phyloP scores from a whole-genome alignment of 257 asterid genomes.

The Nyctanthes arbortristis region DNA sequence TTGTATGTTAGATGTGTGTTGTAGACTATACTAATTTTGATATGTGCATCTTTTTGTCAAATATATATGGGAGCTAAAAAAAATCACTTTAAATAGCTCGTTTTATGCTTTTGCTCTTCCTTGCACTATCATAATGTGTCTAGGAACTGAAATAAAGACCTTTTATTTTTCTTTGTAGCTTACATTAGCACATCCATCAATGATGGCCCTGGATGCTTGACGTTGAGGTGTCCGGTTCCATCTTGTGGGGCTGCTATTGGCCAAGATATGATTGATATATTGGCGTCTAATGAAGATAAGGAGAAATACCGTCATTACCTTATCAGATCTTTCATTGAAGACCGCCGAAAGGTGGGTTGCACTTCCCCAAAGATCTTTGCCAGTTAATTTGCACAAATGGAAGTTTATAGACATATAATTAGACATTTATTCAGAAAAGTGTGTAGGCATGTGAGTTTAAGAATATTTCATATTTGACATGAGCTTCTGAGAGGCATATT shows the following conservation, averaged over 20 bases:
- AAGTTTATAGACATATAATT: background rate
- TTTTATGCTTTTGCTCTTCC: constrained; percentile 13
- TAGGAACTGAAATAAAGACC: background rate
- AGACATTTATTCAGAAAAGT: background rate
- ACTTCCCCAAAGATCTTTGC: constrained; percentile 15
- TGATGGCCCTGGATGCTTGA: constrained; percentile 96
- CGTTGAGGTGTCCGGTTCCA: constrained; percentile 86
- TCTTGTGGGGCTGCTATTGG: constrained; percentile 84
- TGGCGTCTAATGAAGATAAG: constrained; percentile 65
- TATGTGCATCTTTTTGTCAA: background rate
- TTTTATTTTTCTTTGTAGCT: constrained; percentile 44
- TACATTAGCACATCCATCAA: constrained; percentile 78
- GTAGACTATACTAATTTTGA: background rate
- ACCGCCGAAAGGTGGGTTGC: constrained; percentile 77
- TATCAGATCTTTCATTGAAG: constrained; percentile 88
- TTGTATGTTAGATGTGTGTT: background rate
- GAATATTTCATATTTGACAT: background rate
- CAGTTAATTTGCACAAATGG: background rate
- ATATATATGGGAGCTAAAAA: constrained; percentile 9
- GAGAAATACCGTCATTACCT: constrained; percentile 80
- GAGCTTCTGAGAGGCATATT: background rate
- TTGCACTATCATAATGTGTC: constrained; percentile 4
- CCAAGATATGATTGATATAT: constrained; percentile 66
- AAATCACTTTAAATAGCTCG: background rate
- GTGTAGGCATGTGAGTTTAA: background rate